Base-by-base conservation (phyloP, 495 filamentous ascomycete species). In the Xylaria curta region DNA sequence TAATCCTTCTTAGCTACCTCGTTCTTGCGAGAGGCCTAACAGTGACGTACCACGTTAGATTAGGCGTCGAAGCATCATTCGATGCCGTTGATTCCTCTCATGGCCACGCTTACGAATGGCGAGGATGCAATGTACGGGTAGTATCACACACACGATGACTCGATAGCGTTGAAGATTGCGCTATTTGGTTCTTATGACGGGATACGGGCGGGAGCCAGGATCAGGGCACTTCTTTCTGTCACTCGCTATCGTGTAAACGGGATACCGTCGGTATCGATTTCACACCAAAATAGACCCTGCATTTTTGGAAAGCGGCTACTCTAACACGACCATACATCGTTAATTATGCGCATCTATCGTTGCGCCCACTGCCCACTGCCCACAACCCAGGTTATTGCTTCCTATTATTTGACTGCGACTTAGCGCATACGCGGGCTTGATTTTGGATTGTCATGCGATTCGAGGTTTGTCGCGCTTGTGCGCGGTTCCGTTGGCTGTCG, bases 301-400 rank as follows among this genome's bases (percentile, higher is more conserved):
- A 36, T 60, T 60, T 59, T 46, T 21, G 24, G 53, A 13, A 61
- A 24, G 66, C 66, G 66, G 66, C 54, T 69, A 61, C 66, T 60
- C 66, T 69, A n/a, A 69, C 66, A 49, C 21, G 38, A 26, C 17
- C 53, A 8, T 58, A 19, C 46, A 46, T 58, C 31, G 51, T 53
- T 38, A 38, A 24, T 61, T 47, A 61, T 69, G 54, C 54, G 40
- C 49, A 69, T 36, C 40, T 42, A 15, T 33, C 26, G 21, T 59
- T 38, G 38, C 66, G 42, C 66, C 7, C 33, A 61, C 46, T 40
- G 42, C 66, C 7, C 33, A 61, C 46, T 40, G 42, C 66, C 7
- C 33, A 49, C 46, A 40, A 21, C 28, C 42, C 31, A 33, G 19
- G 36, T 2, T 13, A 19, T 64, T 40, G 40, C 36, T 64, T 6